These are phyloP conservation scores for Penicillium soppii DNA, from an alignment of 495 filamentous ascomycete genomes.

Conservation along the genomic window DNA sequence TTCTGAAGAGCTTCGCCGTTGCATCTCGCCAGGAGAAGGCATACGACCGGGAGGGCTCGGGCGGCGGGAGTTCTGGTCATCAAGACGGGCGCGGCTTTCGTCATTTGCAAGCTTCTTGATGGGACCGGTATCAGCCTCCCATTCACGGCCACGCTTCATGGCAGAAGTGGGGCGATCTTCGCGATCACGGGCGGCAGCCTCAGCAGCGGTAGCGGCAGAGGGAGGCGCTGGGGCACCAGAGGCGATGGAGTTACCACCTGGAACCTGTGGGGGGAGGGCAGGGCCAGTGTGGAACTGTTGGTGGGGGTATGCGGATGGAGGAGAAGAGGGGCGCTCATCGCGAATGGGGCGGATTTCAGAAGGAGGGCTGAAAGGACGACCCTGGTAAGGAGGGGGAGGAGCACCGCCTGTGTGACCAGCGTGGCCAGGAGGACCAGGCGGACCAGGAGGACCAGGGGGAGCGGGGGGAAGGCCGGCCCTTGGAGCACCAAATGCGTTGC, in stretches of 20 bases:
- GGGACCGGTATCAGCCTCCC: constrained; percentile 71
- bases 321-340: constrained; percentile 81
- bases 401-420: too few species aligned
- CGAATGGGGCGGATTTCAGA: constrained; percentile 83
- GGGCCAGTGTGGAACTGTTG: constrained; percentile 73
- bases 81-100: constrained; percentile 80
- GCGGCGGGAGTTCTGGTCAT: constrained; percentile 77
- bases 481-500: constrained; percentile 34
- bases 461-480: constrained; percentile 14
- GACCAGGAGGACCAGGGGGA: constrained; percentile 27
- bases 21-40: constrained; percentile 65
- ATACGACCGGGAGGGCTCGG: constrained; percentile 60
- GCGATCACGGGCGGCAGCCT: constrained; percentile 76
- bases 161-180: constrained; percentile 78
- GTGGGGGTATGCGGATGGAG: constrained; percentile 77
- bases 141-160: constrained; percentile 83
- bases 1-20: constrained; percentile 78
- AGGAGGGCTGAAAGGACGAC: constrained; percentile 67
- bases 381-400: constrained; percentile 52
- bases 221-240: constrained; percentile 72
- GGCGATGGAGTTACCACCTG: constrained; percentile 71
- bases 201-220: constrained; percentile 69
- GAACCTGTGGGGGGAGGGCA: constrained; percentile 51
- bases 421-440: constrained; percentile 60
- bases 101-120: constrained; percentile 85